Conservation (phyloP, 1,139 yeast species). For the Nadsonia starkeyi-henricii region DNA sequence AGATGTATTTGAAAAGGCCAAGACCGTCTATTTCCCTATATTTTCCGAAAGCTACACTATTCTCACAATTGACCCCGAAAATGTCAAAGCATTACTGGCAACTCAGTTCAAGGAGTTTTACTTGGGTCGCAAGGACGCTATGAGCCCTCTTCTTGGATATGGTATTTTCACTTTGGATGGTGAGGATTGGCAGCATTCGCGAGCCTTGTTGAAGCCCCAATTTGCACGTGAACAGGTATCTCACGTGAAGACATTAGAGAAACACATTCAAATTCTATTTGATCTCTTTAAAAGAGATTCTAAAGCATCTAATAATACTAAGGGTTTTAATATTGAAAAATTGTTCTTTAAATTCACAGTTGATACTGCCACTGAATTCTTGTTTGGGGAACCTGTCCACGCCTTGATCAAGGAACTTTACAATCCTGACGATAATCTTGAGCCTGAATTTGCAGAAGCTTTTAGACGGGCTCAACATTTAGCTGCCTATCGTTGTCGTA, state of each 20-base stretch:
- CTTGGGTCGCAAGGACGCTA: conserved; percentile 30
- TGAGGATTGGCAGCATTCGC: conserved; percentile 41
- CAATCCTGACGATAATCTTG: neutral
- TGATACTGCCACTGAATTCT: conserved; percentile 45
- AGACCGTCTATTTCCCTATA: neutral
- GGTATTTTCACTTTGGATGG: conserved; percentile 44
- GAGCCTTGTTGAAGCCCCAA: conserved; percentile 44
- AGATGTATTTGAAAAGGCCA: neutral
- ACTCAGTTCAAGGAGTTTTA: conserved; percentile 36
- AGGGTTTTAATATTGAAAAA: conserved; percentile 33
- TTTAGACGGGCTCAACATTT: neutral
- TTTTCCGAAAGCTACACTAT: conserved; percentile 7
- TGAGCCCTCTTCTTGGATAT: conserved; percentile 35
- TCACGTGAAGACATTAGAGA: conserved; percentile 34
- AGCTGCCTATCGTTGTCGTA: neutral
- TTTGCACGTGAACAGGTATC: conserved; percentile 40
- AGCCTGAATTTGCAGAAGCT: neutral
- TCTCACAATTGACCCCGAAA: conserved; percentile 36
- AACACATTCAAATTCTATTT: conserved; percentile 29
- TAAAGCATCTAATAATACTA: conserved; percentile 17
- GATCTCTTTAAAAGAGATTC: conserved; percentile 8
- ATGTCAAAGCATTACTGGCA: conserved; percentile 22
- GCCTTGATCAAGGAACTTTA: conserved; percentile 18
- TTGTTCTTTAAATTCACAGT: conserved; percentile 38
- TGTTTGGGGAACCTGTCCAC: conserved; percentile 39